Conservation (phyloP, 805 yeast genomes). For the Candida ortonii region DNA sequence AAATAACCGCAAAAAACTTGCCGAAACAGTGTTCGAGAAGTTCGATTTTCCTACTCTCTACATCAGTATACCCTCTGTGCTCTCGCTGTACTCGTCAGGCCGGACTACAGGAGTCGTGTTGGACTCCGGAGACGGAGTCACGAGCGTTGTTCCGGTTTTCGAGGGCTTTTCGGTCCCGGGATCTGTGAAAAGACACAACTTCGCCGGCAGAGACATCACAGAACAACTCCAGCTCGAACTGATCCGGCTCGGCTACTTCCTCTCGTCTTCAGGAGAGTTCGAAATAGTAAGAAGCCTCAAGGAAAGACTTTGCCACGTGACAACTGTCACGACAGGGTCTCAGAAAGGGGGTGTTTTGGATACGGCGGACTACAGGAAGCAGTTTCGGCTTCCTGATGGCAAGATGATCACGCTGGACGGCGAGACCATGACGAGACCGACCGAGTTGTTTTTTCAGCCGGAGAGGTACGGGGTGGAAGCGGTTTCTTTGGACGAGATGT, state of each 20-base stretch:
- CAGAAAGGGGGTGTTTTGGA: constrained; percentile 8
- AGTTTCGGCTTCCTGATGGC: constrained; percentile 82
- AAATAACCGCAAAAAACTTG: constrained; percentile 54
- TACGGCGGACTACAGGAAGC: constrained; percentile 24
- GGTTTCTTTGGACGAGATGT: constrained; percentile 62
- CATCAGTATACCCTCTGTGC: constrained; percentile 70
- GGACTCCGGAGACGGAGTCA: constrained; percentile 93
- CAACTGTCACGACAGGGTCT: constrained; percentile 26
- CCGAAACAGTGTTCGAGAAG: constrained; percentile 67
- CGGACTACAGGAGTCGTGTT: constrained; percentile 86
- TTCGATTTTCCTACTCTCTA: constrained; percentile 77
- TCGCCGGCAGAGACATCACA: constrained; percentile 87
- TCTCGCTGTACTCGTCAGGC: constrained; percentile 84
- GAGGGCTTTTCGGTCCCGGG: constrained; percentile 81
- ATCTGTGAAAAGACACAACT: constrained; percentile 68
- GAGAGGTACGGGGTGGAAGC: constrained; percentile 74
- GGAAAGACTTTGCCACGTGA: constrained; percentile 68
- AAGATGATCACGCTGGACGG: constrained; percentile 42
- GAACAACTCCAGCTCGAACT: constrained; percentile 67
- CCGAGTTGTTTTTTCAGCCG: constrained; percentile 84
- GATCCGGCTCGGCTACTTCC: constrained; percentile 59
- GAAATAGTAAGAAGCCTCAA: constrained; percentile 79
- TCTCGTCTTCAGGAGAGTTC: constrained; percentile 72
- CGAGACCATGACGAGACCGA: constrained; percentile 26
- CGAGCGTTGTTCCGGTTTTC: constrained; percentile 83